Base-by-base conservation (phyloP, 2,329 filamentous ascomycete genomes). In the Arthrobotrys entomopaga region DNA sequence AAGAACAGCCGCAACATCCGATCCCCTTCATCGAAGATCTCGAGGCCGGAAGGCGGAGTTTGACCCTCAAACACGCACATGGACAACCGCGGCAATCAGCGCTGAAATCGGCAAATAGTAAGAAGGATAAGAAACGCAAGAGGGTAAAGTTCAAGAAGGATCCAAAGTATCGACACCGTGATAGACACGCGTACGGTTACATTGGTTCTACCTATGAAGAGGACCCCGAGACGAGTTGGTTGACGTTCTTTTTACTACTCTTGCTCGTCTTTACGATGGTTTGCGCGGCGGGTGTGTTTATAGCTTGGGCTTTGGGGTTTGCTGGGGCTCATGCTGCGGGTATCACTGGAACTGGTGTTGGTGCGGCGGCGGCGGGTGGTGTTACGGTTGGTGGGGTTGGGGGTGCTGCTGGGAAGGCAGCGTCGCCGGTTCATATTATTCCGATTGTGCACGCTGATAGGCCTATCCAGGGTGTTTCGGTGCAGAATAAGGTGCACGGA, bases 301-400 rank as follows among this genome's bases (percentile, higher is more conserved):
- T 73, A 42, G 69, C 69, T n/a, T 73, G 69, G 69, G 69, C 61
- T 7, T 43, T 66, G 49, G 69, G 69, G n/a, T 73, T 73, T 40
- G 60, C 69, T 24, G 60, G 60, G 10, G 61, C 61, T 22, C 60
- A 63, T 29, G 54, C 57, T 13, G 65, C 48, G 57, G n/a, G 22
- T 15, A 13, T 5, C 10, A 46, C 3, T 16, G 38, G 34, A 11
- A 56, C 34, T 8, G 65, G 57, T 10, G 60, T 57, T 16, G 52
- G 46, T 15, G 58, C 57, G 13, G 65, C 65, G 1, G 65, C 58
- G 2, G 65, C 58, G 1, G 58, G 58, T 0, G 58, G 26, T 8
- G 29, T 10, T 34, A 34, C 29, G 6, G 26, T 42, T 24, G 22
- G 58, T 19, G 58, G 40, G 4, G 40, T 43, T 40, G 42, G 49